Conservation (phyloP, 179 eudicot genomes). For the Carnegiea gigantea region DNA sequence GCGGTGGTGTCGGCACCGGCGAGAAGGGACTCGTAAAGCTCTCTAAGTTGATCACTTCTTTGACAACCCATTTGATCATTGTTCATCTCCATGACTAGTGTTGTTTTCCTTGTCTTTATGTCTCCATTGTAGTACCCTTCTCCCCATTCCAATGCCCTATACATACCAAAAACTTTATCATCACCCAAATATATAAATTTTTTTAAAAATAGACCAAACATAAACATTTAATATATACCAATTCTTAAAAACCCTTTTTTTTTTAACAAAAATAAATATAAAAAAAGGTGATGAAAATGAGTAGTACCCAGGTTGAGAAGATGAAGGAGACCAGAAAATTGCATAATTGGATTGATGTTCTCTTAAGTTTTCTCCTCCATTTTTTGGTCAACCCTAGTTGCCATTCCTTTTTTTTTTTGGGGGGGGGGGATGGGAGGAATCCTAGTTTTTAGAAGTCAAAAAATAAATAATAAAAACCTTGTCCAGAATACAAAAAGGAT, state of each 20-base stretch:
- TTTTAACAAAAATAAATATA: too few relatives aligned
- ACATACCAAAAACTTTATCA: background rate
- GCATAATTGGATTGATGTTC: too few relatives aligned
- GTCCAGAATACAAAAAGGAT: too few relatives aligned
- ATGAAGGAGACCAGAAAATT: constrained; percentile 69
- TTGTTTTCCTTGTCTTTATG: constrained; percentile 69
- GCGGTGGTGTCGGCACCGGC: constrained; percentile 32
- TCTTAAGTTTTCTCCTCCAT: constrained; percentile 31
- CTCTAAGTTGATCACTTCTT: constrained; percentile 72
- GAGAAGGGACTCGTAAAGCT: constrained; percentile 54
- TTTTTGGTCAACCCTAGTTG: background rate
- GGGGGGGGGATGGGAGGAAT: too few relatives aligned
- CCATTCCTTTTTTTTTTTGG: background rate
- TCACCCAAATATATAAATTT: too few relatives aligned
- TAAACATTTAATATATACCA: too few relatives aligned
- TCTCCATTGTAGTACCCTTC: constrained; percentile 88
- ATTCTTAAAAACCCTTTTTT: too few relatives aligned
- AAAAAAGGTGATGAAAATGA: background rate
- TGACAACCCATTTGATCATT: constrained; percentile 47
- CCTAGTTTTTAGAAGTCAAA: too few relatives aligned
- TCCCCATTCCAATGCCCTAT: constrained; percentile 59
- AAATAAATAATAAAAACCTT: too few relatives aligned
- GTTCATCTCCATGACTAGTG: constrained; percentile 48
- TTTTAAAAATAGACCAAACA: too few relatives aligned
- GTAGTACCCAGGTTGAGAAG: constrained; percentile 46